These are phyloP conservation scores for Clitopilus passeckerianus DNA, from an alignment of 768 basidiomycete species.

Conservation along the genomic window DNA sequence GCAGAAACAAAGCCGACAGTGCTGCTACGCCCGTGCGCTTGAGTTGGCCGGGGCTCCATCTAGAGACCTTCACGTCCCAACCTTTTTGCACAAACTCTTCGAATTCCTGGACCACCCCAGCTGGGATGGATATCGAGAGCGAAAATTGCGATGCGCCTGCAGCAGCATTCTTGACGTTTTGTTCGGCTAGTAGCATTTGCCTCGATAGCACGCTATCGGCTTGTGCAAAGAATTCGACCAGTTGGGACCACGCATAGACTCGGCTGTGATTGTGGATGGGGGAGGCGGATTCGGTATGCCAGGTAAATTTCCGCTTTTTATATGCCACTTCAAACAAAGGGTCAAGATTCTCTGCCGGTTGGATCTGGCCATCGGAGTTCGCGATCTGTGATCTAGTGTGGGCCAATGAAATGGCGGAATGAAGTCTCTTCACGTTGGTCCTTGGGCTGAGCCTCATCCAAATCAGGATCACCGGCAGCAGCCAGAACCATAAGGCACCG, in stretches of 20 bases:
- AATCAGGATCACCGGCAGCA: conserved; percentile 32
- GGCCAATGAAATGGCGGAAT: conserved; percentile 20
- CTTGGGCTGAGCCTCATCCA: conserved; percentile 37
- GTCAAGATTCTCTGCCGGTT: background rate
- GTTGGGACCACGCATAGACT: background rate
- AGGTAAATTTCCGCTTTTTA: background rate
- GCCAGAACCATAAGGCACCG: conserved; percentile 38
- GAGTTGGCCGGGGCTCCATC: conserved; percentile 4
- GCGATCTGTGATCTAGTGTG: conserved; percentile 18
- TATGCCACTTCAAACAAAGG: background rate
- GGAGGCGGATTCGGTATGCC: background rate
- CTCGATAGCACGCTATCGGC: background rate
- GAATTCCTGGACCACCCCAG: background rate
- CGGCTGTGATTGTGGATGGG: background rate
- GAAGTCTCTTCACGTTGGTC: conserved; percentile 26
- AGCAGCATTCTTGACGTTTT: background rate
- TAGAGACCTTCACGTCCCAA: background rate
- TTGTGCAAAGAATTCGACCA: background rate
- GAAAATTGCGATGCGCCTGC: background rate
- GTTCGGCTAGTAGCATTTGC: background rate
- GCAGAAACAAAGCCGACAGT: conserved; percentile 11
- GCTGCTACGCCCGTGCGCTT: conserved; percentile 9
- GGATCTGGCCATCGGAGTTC: background rate
- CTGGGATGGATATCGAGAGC: background rate
- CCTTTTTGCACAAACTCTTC: background rate